Conservation (phyloP, 805 yeast genomes). For the Yarrowia divulgata region DNA sequence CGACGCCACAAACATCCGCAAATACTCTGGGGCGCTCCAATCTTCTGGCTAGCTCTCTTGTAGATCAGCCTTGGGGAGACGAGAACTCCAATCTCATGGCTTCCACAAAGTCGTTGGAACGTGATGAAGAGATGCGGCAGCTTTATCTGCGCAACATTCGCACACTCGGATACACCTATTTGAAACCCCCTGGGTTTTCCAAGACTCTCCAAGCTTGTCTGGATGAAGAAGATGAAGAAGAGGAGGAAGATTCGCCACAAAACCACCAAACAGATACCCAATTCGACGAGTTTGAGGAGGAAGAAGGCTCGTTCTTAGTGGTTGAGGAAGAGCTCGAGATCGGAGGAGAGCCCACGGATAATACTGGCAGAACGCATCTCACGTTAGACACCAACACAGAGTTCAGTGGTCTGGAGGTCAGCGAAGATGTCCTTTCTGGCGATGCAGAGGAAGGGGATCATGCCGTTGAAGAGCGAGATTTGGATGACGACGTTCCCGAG, state of each 20-base stretch:
- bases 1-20: conserved; percentile 2
- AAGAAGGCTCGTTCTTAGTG: conserved; percentile 42
- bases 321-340: conserved; percentile 43
- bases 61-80: conserved; percentile 35
- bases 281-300: conserved; percentile 40
- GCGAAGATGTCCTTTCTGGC: conserved; percentile 9
- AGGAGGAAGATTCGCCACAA: conserved; percentile 40
- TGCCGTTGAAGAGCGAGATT: conserved; percentile 40
- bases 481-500: conserved; percentile 46
- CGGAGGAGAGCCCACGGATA: conserved; percentile 35
- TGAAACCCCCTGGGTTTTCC: conserved; percentile 66
- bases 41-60: conserved; percentile 8
- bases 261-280: conserved; percentile 37
- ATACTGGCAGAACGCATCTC: conserved; percentile 26
- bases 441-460: conserved; percentile 2
- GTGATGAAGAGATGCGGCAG: conserved; percentile 41
- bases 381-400: conserved; percentile 24
- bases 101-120: conserved; percentile 20
- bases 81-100: conserved; percentile 35
- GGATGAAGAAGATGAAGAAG: conserved; percentile 46
- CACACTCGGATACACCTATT: conserved; percentile 56
- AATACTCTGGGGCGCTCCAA: conserved; percentile 1
- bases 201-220: conserved; percentile 57
- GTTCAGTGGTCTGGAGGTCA: conserved; percentile 29
- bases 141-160: conserved; percentile 49